Percentiles rank a stretch among this genome's conserved stretches.
Conservation (phyloP, 2,329 filamentous ascomycete species). For the Dothistroma septosporum region DNA sequence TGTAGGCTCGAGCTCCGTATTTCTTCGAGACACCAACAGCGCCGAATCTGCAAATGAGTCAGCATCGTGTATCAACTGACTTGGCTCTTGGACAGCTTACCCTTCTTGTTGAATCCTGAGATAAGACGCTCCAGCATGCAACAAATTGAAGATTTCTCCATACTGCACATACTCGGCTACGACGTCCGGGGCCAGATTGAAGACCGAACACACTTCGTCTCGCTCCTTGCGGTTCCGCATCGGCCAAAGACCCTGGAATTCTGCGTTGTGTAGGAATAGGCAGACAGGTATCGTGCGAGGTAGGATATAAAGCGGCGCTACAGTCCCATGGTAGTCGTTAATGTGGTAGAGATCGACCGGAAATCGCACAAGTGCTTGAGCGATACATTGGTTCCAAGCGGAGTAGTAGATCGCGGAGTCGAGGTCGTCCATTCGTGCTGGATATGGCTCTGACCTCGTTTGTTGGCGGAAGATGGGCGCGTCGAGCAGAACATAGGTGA, state of each 20-base stretch:
- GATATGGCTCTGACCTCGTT: slow-evolving; percentile 59
- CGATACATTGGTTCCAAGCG: slow-evolving; percentile 65
- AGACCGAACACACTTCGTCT: slow-evolving; percentile 59
- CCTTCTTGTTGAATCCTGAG: slow-evolving; percentile 61
- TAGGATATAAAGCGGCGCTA: slow-evolving; percentile 60
- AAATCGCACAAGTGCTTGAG: slow-evolving; percentile 57
- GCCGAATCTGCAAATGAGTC: slow-evolving; percentile 44
- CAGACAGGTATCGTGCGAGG: slow-evolving; percentile 58
- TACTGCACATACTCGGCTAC: slow-evolving; percentile 62
- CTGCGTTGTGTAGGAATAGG: slow-evolving; percentile 62
- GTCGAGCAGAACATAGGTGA: slow-evolving; percentile 63
- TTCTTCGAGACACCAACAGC: slow-evolving; percentile 65
- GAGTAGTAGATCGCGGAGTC: slow-evolving; percentile 63
- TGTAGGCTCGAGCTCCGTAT: slow-evolving; percentile 61
- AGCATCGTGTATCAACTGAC: not conserved
- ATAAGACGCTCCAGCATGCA: slow-evolving; percentile 61
- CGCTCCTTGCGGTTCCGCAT: slow-evolving; percentile 58
- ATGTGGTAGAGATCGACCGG: slow-evolving; percentile 59
- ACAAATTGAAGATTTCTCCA: slow-evolving; percentile 62
- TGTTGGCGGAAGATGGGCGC: slow-evolving; percentile 62
- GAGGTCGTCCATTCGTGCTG: slow-evolving; percentile 63
- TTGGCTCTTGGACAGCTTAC: not conserved
- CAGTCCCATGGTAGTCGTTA: slow-evolving; percentile 60
- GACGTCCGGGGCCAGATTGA: slow-evolving; percentile 54
- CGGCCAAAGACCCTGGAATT: slow-evolving; percentile 64